Percentiles rank a stretch among this genome's conserved stretches.
Conservation (phyloP, 148 eudicot species). For the Rhododendron mucronatum region DNA sequence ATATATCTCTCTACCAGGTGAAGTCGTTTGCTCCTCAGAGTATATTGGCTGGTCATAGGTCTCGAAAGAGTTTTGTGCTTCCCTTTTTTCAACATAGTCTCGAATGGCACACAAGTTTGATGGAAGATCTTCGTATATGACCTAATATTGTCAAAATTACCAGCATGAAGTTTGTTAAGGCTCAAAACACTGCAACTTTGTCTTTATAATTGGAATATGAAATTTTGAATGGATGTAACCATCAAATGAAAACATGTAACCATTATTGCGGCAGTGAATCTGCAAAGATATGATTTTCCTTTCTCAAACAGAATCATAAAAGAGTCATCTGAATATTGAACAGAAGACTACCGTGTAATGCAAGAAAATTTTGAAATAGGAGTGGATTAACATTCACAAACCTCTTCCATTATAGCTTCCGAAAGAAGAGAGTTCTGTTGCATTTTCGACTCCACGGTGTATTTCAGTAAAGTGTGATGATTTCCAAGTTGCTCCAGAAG, state of each 20-base stretch:
- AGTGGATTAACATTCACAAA: constrained; percentile 16
- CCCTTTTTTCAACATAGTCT: constrained; percentile 68
- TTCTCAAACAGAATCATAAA: neutral
- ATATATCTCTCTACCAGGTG: constrained; percentile 15
- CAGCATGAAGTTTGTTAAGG: neutral
- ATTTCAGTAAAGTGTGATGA: constrained; percentile 86
- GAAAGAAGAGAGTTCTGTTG: constrained; percentile 77
- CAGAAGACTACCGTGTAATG: neutral
- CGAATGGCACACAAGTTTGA: constrained; percentile 92
- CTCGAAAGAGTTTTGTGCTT: constrained; percentile 27
- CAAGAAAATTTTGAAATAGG: neutral
- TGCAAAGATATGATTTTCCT: neutral
- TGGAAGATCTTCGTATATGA: constrained; percentile 95
- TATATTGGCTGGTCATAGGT: constrained; percentile 8
- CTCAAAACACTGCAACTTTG: neutral
- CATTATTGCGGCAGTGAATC: neutral
- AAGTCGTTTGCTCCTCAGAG: constrained; percentile 24
- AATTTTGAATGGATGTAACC: too few relatives aligned
- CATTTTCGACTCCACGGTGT: constrained; percentile 94
- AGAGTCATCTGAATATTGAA: neutral
- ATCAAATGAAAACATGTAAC: neutral
- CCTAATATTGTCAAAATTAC: constrained; percentile 33
- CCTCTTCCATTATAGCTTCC: constrained; percentile 98
- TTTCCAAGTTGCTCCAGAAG: constrained; percentile 86
- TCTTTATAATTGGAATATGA: neutral